phyloP scores from a whole-genome alignment of 306 rosid species.

The Oemleria cerasiformis region DNA sequence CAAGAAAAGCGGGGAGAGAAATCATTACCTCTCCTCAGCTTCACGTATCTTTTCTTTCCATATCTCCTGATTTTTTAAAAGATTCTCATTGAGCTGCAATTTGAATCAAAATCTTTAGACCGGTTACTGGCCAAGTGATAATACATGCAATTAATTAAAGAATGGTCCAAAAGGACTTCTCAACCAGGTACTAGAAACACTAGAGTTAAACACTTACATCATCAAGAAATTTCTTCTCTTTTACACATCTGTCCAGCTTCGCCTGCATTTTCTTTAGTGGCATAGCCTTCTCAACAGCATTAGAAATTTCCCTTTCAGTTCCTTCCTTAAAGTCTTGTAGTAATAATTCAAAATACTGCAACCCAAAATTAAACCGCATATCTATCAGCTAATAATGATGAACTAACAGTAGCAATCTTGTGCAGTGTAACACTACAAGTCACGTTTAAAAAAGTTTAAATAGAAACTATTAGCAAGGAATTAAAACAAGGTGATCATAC shows the following conservation, averaged over 20 bases:
- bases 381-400: no score
- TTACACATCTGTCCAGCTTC: constrained; percentile 67
- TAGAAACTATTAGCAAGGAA: background rate
- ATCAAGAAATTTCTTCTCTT: constrained; percentile 80
- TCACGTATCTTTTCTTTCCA: constrained; percentile 67
- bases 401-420: constrained; percentile 3
- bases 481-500: constrained; percentile 38
- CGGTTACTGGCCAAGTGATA: constrained; percentile 3
- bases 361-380: background rate
- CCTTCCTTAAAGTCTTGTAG: constrained; percentile 86
- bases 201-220: constrained; percentile 50
- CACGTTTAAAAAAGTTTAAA: constrained; percentile 5
- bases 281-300: constrained; percentile 70
- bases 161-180: constrained; percentile 1
- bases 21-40: constrained; percentile 71
- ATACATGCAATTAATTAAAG: constrained; percentile 4
- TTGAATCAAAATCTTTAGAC: constrained; percentile 19
- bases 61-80: constrained; percentile 70
- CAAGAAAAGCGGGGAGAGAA: constrained; percentile 3
- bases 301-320: constrained; percentile 60
- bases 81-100: constrained; percentile 87
- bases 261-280: constrained; percentile 70
- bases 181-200: background rate
- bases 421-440: background rate
- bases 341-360: constrained; percentile 86